Evolutionary conservation across 306 rosid genomes (phyloP), one percentile per base, ranked within the genome.

Genomic region (Cicer arietinum): DNA sequence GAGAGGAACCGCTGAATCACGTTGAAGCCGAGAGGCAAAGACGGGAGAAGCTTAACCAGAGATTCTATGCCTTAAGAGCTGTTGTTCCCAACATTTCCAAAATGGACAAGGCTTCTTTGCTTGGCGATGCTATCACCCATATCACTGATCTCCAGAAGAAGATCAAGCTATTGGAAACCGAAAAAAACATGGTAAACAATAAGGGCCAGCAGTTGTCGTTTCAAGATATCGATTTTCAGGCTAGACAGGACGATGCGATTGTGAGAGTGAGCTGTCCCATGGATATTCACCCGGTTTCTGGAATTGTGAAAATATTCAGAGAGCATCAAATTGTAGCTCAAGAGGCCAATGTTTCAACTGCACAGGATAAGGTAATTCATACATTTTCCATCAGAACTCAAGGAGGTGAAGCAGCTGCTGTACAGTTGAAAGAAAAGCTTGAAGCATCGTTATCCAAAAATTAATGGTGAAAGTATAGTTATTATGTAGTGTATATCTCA

Each of bases 21-120:
- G 98, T 92, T 59, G 98, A 90, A 84, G 98, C 98, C 1, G 98
- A 92, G 82, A 80, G 98, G 53, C 98, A 92, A 85, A 86, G 98
- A 76, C 90, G 96, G 6, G 98, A 92, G 88, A 92, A 92, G 85
- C 98, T 92, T 73, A 92, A 92, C 85, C 98, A 92, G 78, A 85
- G 96, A 67, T 92, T 92, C 73, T 92, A 92, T 13, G 96, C 96
- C 4, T 85, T 92, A 50, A 80, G 98, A 79, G 96, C 98, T 17
- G 98, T 92, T 81, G 98, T 92, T 68, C 98, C 98, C 3, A 92
- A 92, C 67, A 92, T 92, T 82, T 92, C 97, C 10, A 92, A 92
- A 80, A 92, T 92, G 97, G 97, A 92, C 87, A 92, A 92, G 84
- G 98, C 98, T 12, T 92, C 98, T 73, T 85, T 92, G 2, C 98